Conservation (phyloP, 257 asterid genomes). For the Fraxinus excelsior region DNA sequence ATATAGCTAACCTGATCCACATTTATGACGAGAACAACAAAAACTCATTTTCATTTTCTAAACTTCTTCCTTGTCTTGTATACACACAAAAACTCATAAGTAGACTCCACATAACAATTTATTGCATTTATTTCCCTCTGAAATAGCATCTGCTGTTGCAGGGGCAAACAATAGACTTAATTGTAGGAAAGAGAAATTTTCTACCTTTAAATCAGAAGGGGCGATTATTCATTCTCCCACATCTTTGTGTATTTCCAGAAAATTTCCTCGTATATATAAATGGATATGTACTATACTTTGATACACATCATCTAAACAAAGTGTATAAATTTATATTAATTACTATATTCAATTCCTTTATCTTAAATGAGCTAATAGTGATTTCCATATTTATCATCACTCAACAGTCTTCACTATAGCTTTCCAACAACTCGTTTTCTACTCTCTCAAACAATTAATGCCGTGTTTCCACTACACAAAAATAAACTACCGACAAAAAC, state of each 20-base stretch:
- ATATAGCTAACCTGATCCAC: not conserved
- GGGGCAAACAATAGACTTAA: too few relatives aligned
- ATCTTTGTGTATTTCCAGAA: not conserved
- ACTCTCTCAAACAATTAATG: slow-evolving; percentile 26
- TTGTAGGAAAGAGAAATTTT: not conserved
- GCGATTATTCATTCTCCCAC: not conserved
- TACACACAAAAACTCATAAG: not conserved
- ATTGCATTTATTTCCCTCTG: not conserved
- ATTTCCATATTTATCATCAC: not conserved
- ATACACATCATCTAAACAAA: slow-evolving; percentile 8
- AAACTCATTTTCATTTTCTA: not conserved
- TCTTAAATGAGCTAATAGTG: not conserved
- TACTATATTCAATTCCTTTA: not conserved
- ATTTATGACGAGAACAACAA: not conserved
- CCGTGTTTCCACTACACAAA: not conserved
- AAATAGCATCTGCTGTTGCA: not conserved
- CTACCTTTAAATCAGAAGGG: not conserved
- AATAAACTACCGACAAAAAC: not conserved
- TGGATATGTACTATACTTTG: not conserved
- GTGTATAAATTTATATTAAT: not conserved
- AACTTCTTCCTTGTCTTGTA: not conserved
- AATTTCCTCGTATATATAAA: not conserved
- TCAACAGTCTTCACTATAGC: not conserved
- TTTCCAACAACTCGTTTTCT: not conserved
- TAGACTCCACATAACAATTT: not conserved